Evolutionary conservation across 2,329 filamentous ascomycete species (phyloP).

Genomic region (Curvularia spicifera): DNA sequence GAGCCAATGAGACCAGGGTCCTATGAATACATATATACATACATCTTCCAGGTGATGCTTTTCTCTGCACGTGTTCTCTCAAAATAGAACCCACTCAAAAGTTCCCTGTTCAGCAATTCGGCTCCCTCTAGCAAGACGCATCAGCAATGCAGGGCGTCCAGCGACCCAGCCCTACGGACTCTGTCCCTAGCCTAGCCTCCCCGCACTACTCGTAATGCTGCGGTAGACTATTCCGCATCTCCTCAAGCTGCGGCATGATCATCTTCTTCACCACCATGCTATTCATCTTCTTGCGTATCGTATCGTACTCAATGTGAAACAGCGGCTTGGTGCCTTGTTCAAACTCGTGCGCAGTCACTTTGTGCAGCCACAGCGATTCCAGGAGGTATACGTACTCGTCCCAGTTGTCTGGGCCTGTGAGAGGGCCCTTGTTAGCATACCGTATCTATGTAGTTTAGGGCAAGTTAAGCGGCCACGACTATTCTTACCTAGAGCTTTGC

Average conservation of each 20-base stretch:
- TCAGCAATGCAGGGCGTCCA: not conserved
- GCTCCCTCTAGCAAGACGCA: not conserved
- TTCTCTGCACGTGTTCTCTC: not conserved
- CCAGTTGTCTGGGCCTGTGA: slow-evolving; percentile 20
- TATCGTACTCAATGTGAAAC: slow-evolving; percentile 12
- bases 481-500: slow-evolving; percentile 19
- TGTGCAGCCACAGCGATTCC: slow-evolving; percentile 13
- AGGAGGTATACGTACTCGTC: slow-evolving; percentile 20
- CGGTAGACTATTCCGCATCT: not conserved
- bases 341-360: slow-evolving; percentile 15
- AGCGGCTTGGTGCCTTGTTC: slow-evolving; percentile 6
- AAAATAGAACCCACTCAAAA: not conserved
- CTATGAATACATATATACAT: not conserved
- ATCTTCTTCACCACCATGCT: slow-evolving; percentile 9
- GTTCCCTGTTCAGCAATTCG: not conserved
- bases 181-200: not conserved
- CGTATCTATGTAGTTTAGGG: not conserved
- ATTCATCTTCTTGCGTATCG: slow-evolving; percentile 15
- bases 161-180: not conserved
- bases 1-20: not conserved
- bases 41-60: not conserved
- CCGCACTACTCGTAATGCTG: not conserved
- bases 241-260: slow-evolving; percentile 12
- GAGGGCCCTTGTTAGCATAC: not conserved
- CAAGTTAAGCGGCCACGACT: no score